Conservation (phyloP, 805 yeast species). For the Saccharomycopsis sp. region DNA sequence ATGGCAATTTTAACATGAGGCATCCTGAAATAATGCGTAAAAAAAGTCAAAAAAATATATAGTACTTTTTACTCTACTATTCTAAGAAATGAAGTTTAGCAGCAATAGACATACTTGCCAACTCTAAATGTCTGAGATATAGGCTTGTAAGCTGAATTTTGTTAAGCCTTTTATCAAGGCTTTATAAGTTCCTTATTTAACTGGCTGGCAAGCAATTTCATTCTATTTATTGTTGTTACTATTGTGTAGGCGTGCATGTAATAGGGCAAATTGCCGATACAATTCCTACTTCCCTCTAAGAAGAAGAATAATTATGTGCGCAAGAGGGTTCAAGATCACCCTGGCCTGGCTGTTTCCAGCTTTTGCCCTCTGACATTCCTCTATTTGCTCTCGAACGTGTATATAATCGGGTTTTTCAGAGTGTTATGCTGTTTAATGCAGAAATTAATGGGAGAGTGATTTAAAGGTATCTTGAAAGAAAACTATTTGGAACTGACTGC, state of each 20-base stretch:
- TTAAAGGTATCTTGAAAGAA: background rate
- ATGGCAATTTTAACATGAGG: constrained; percentile 1
- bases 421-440: too few species aligned
- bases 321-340: background rate
- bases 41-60: background rate
- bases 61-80: background rate
- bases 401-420: too few species aligned
- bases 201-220: background rate
- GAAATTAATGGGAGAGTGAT: too few species aligned
- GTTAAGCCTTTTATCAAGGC: background rate
- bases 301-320: background rate
- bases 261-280: background rate
- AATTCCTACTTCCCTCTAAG: background rate
- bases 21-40: background rate
- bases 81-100: background rate
- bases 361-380: background rate
- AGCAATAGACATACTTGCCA: background rate
- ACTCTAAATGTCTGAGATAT: background rate
- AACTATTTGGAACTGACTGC: too few species aligned
- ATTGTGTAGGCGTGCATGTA: background rate
- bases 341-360: background rate
- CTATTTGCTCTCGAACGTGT: background rate
- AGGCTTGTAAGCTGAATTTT: background rate
- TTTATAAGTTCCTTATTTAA: background rate
- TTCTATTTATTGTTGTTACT: background rate